Evolutionary conservation across 2,329 filamentous ascomycete genomes (phyloP), one percentile per base, ranked within the genome.

Genomic region (Intubia oerlemansii): DNA sequence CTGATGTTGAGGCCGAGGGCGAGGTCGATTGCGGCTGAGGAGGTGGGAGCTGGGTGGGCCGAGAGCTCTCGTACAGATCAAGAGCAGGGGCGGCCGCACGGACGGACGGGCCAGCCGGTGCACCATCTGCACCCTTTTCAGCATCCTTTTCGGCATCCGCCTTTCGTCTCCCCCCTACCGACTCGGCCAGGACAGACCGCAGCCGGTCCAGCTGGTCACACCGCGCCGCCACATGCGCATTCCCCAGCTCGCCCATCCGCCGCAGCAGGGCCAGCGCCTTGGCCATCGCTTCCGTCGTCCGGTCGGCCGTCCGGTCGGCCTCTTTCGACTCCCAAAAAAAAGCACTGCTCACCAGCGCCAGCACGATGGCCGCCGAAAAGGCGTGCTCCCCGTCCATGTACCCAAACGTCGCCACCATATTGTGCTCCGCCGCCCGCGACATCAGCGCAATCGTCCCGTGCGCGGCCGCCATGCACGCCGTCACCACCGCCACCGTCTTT

Each of bases 341-440:
- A n/a, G n/a, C n/a, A n/a, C n/a, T n/a, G n/a, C n/a, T 61, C 13
- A 61, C 55, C 54, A 66, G 61, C 15, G 65, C 55, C 5, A 66
- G 50, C 3, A 65, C 50, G 9, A 66, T 52, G 9, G 59, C 53
- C 2, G 61, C 59, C 0, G 57, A 62, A 37, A 66, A 64, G 15
- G 56, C 52, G 37, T 66, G 61, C 34, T 66, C 62, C 11, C 57
- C 55, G 33, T 66, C 62, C 48, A 66, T 60, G 39, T 62, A 66
- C 15, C 62, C 62, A 37, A 62, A 66, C 0, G 60, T 66, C 13
- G 61, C 57, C 9, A 64, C 51, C 8, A 65, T 48, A 32, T 62
- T 52, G 33, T 58, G 52, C 36, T 56, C 52, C 2, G 54, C 45
- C 1, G 59, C 57, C 11, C 53, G 46, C 22, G 50, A 48, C 54